Evolutionary conservation across 768 basidiomycete genomes (phyloP).

Genomic region (Tylopilus felleus): DNA sequence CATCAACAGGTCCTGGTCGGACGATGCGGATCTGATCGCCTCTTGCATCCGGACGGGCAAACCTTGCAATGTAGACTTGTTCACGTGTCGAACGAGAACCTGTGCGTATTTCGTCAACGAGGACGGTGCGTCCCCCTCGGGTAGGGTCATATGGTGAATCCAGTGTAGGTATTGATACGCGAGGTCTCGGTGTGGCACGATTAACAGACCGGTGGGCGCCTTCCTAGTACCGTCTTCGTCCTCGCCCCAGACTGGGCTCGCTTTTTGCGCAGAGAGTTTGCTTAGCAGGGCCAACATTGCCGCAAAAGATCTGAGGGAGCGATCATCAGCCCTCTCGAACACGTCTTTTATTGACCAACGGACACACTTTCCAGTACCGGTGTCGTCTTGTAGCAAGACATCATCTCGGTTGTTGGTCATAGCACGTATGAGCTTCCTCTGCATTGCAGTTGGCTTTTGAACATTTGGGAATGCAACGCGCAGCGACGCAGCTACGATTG

Average conservation of each 20-base stretch:
- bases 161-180: slow-evolving; percentile 65
- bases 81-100: slow-evolving; percentile 54
- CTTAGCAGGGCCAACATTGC: slow-evolving; percentile 62
- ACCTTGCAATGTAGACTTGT: slow-evolving; percentile 15
- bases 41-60: slow-evolving; percentile 28
- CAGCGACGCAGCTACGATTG: slow-evolving; percentile 47
- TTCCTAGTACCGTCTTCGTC: slow-evolving; percentile 21
- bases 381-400: slow-evolving; percentile 62
- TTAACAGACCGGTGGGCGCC: slow-evolving; percentile 51
- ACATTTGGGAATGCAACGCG: slow-evolving; percentile 61
- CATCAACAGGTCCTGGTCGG: slow-evolving; percentile 37
- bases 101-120: slow-evolving; percentile 49
- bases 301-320: slow-evolving; percentile 62
- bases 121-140: slow-evolving; percentile 29
- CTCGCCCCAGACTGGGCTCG: slow-evolving; percentile 9
- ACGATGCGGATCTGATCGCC: slow-evolving; percentile 24
- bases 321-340: slow-evolving; percentile 1
- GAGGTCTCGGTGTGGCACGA: slow-evolving; percentile 73
- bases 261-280: slow-evolving; percentile 40
- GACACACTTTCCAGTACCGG: slow-evolving; percentile 79
- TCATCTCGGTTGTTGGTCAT: slow-evolving; percentile 56
- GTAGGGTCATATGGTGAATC: slow-evolving; percentile 50
- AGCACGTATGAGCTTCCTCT: slow-evolving; percentile 60
- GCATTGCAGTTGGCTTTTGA: slow-evolving; percentile 53
- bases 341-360: not conserved